A percentile compares a stretch with the other conserved stretches of the same genome.
Conservation (phyloP, 169 alveolate genomes). For the Cryptosporidium sp. region DNA sequence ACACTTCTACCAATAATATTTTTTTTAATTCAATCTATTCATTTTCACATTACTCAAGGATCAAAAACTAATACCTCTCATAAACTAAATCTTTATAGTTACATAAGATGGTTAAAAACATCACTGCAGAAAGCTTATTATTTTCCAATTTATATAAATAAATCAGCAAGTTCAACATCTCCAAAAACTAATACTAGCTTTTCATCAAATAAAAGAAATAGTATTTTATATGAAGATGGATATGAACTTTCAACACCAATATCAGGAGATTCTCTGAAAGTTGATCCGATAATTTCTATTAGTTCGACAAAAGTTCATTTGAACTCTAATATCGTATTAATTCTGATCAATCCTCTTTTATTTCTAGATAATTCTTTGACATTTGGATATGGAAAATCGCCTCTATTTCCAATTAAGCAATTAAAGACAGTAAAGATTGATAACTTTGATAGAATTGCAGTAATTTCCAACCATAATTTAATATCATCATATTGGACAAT, state of each 20-base stretch:
- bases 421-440: neutral
- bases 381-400: conserved; percentile 18
- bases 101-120: neutral
- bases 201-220: neutral
- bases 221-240: conserved; percentile 9
- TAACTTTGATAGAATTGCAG: conserved; percentile 25
- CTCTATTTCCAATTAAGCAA: neutral
- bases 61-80: neutral
- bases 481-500: conserved; percentile 20
- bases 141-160: neutral
- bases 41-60: neutral
- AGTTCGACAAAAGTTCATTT: neutral
- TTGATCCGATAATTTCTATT: neutral
- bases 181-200: neutral
- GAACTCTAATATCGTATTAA: neutral
- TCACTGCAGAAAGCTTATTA: neutral
- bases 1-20: conserved; percentile 20
- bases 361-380: conserved; percentile 12
- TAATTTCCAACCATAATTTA: conserved; percentile 17
- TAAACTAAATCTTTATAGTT: neutral
- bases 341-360: conserved; percentile 8
- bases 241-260: conserved; percentile 27
- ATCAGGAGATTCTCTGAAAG: neutral
- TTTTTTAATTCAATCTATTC: neutral
- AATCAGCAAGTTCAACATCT: neutral